Evolutionary conservation across 768 basidiomycete species (phyloP).

Genomic region (Leccinum imitatum): DNA sequence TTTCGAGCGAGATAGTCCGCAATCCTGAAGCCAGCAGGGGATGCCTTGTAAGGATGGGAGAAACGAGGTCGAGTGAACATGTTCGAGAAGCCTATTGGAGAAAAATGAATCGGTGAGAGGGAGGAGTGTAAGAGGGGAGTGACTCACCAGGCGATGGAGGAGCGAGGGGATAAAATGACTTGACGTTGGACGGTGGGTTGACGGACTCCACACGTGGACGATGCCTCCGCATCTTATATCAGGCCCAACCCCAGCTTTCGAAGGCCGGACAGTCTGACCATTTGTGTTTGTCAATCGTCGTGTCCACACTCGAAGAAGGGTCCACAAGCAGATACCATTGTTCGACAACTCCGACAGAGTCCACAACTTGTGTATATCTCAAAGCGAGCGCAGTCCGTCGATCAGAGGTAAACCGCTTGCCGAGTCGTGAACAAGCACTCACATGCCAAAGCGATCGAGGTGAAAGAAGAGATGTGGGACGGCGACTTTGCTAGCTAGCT

Average conservation of each 20-base stretch:
- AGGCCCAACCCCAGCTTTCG: neutral
- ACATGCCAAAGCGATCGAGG: constrained; percentile 4
- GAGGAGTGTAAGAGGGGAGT: neutral
- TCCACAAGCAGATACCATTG: constrained; percentile 14
- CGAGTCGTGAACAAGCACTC: constrained; percentile 2
- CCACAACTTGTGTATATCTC: constrained; percentile 1
- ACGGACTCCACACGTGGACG: neutral
- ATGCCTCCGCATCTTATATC: constrained; percentile 21
- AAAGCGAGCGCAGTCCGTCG: neutral
- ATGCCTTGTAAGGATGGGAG: constrained; percentile 17
- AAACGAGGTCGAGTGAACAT: constrained; percentile 21
- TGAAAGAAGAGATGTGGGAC: neutral
- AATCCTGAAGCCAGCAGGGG: constrained; percentile 32
- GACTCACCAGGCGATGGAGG: neutral
- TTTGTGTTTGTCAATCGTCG: constrained; percentile 9
- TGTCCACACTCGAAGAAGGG: neutral
- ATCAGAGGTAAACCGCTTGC: neutral
- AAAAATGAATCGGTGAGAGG: neutral
- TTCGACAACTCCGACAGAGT: constrained; percentile 11
- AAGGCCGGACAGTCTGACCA: constrained; percentile 7
- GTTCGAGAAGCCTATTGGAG: neutral
- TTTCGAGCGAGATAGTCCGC: constrained; percentile 15
- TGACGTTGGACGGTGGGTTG: neutral
- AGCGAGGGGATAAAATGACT: neutral
- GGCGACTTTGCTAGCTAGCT: neutral